Conservation (phyloP, 2,329 filamentous ascomycete species). For the Esteya vermicola region DNA sequence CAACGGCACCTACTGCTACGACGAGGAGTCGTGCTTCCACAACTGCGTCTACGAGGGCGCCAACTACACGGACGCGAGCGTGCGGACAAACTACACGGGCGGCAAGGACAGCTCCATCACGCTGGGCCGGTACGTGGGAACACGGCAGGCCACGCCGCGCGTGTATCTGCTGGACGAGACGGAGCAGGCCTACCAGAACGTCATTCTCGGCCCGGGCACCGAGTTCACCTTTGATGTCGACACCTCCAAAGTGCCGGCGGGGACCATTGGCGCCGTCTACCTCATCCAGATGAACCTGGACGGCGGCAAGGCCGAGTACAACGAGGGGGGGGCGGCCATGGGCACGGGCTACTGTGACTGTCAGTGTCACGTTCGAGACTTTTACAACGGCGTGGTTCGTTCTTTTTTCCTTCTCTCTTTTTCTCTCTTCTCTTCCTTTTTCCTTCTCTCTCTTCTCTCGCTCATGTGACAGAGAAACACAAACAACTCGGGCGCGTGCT, state of each 20-base stretch:
- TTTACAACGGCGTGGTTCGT: constrained; percentile 35
- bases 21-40: too few species aligned
- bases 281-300: constrained; percentile 41
- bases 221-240: constrained; percentile 53
- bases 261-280: constrained; percentile 50
- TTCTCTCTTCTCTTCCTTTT: not conserved
- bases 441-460: not conserved
- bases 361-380: constrained; percentile 35
- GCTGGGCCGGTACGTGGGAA: constrained; percentile 5
- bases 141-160: constrained; percentile 20
- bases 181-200: constrained; percentile 37
- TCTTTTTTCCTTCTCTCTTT: too few species aligned
- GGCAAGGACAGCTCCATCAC: constrained; percentile 2
- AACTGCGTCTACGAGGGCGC: constrained; percentile 9
- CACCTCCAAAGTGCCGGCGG: constrained; percentile 44
- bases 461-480: too few species aligned
- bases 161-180: constrained; percentile 43
- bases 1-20: constrained; percentile 6
- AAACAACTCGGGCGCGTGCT: too few species aligned
- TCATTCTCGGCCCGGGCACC: too few species aligned
- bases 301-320: constrained; percentile 40
- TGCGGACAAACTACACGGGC: constrained; percentile 1
- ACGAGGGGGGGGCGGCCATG: constrained; percentile 43
- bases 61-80: constrained; percentile 5
- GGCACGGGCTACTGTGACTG: constrained; percentile 52